These are phyloP conservation scores for Vigna angularis DNA, from an alignment of 306 rosid genomes.

Conservation along the genomic window DNA sequence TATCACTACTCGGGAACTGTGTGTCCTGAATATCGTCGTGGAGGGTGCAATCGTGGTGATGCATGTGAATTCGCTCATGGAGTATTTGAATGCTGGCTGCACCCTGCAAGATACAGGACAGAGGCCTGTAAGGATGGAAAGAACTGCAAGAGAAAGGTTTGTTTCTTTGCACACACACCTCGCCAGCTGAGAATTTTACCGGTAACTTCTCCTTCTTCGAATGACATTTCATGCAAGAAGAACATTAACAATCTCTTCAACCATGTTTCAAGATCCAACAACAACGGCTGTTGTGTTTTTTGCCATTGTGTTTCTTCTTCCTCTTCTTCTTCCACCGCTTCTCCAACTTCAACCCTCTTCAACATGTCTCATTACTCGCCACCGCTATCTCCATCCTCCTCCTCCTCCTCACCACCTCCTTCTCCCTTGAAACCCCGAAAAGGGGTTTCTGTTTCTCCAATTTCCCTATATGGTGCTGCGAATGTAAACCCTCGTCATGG, in stretches of 20 bases:
- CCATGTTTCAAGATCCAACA: constrained; percentile 47
- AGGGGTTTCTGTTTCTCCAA: constrained; percentile 44
- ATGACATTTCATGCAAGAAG: constrained; percentile 54
- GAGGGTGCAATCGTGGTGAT: constrained; percentile 74
- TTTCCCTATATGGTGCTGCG: constrained; percentile 51
- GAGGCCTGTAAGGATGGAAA: constrained; percentile 95
- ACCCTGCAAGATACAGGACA: constrained; percentile 90
- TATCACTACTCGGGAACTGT: constrained; percentile 76
- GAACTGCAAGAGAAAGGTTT: constrained; percentile 83
- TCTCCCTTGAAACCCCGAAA: constrained; percentile 59
- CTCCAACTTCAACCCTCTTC: constrained; percentile 84
- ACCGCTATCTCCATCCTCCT: constrained; percentile 73
- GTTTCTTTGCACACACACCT: constrained; percentile 93
- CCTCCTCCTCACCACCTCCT: constrained; percentile 70
- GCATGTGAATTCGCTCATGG: constrained; percentile 83
- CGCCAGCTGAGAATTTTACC: constrained; percentile 81
- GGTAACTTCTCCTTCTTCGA: constrained; percentile 25
- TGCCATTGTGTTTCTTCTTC: constrained; percentile 43
- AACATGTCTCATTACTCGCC: constrained; percentile 75
- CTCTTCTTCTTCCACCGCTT: constrained; percentile 36
- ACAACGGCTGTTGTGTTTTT: constrained; percentile 54
- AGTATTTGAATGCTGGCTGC: constrained; percentile 95
- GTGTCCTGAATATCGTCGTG: constrained; percentile 85
- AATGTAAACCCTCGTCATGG: constrained; percentile 21
- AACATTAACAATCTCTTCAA: constrained; percentile 41